Evolutionary conservation across 1,139 yeast species (phyloP).

Genomic region (Yamadazyma kanchanaburiensis): DNA sequence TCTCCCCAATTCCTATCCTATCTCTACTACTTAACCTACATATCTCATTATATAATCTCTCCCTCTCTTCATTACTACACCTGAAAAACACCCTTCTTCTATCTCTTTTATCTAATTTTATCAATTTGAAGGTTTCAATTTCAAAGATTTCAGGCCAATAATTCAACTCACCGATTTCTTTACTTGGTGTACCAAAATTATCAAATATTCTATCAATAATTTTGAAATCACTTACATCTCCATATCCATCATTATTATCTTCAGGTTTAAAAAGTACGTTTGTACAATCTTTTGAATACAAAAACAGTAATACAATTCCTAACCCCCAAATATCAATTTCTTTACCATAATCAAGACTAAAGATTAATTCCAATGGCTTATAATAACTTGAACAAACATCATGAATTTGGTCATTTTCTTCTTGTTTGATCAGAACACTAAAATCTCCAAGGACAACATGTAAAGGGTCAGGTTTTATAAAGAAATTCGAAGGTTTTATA

Average conservation of each 20-base stretch:
- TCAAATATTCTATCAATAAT: slow-evolving; percentile 61
- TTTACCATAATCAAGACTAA: slow-evolving; percentile 60
- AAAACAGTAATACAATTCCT: slow-evolving; percentile 63
- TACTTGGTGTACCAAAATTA: slow-evolving; percentile 67
- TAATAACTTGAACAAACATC: slow-evolving; percentile 78
- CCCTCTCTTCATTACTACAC: slow-evolving; percentile 14
- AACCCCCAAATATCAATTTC: slow-evolving; percentile 81
- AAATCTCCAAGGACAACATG: slow-evolving; percentile 67
- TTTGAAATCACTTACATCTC: slow-evolving; percentile 56
- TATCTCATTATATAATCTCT: slow-evolving; percentile 9
- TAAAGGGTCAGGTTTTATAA: slow-evolving; percentile 29
- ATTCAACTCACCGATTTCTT: slow-evolving; percentile 43
- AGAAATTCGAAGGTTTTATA: slow-evolving; percentile 75
- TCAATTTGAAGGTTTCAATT: slow-evolving; percentile 29
- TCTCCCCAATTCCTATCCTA: slow-evolving; percentile 15
- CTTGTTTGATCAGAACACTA: slow-evolving; percentile 59
- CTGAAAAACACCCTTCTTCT: slow-evolving; percentile 25
- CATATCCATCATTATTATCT: slow-evolving; percentile 27
- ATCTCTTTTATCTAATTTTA: slow-evolving; percentile 19
- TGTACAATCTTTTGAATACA: slow-evolving; percentile 47
- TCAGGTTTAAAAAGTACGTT: slow-evolving; percentile 35
- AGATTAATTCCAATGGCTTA: slow-evolving; percentile 81
- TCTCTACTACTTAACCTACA: slow-evolving; percentile 22
- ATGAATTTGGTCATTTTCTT: slow-evolving; percentile 38
- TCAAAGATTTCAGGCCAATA: slow-evolving; percentile 38